A percentile compares a stretch with the other conserved stretches of the same genome.
Evolutionary conservation across 768 basidiomycete species (phyloP).

Genomic region (Pulveroboletus frians): DNA sequence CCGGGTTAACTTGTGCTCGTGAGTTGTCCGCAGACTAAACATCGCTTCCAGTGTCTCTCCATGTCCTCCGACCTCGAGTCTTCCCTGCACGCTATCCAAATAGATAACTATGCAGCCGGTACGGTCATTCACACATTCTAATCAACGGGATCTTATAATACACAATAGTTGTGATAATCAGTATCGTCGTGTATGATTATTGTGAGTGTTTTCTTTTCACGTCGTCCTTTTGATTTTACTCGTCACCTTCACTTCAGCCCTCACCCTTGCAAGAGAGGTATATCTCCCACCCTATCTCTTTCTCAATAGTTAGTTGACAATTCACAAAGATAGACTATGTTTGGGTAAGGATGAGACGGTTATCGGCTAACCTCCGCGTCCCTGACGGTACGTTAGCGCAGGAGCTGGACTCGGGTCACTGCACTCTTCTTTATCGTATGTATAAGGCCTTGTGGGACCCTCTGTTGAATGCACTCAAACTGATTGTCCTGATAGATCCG

Average conservation of each 20-base stretch:
- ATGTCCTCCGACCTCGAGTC: conserved; percentile 4
- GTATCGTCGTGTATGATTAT: conserved; percentile 7
- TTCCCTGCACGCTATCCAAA: neutral
- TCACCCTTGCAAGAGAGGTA: neutral
- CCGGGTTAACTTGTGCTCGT: neutral
- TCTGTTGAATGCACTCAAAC: too few species aligned
- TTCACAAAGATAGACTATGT: conserved; percentile 6
- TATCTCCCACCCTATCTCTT: neutral
- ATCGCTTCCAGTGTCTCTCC: neutral
- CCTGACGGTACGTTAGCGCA: neutral
- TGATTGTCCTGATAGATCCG: neutral
- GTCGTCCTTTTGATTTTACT: neutral
- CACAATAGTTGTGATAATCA: neutral
- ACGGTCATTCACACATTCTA: neutral
- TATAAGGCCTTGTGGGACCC: neutral
- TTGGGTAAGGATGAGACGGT: conserved; percentile 3
- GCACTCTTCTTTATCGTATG: neutral
- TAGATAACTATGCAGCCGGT: neutral
- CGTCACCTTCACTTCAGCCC: neutral
- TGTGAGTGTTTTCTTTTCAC: neutral
- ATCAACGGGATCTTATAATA: neutral
- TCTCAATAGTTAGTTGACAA: neutral
- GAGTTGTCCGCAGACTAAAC: neutral
- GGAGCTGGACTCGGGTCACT: conserved; percentile 6
- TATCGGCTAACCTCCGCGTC: neutral